Base-by-base conservation (phyloP, 1,284 basidiomycete genomes). In the Fomes fomentarius region DNA sequence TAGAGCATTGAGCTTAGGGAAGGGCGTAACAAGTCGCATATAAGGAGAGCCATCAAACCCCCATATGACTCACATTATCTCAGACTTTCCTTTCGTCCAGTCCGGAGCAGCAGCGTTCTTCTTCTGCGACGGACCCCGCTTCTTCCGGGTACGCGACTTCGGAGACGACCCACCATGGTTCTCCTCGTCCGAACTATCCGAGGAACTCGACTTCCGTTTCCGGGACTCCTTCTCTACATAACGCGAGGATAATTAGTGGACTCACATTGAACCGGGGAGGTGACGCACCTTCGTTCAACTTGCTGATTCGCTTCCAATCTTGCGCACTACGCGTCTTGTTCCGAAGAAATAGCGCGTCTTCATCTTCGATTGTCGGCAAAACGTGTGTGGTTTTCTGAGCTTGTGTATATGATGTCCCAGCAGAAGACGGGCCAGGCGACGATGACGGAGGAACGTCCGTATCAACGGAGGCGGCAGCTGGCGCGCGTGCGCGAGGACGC, bases 301-400 rank as follows among this genome's bases (percentile, higher is more conserved):
- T 71, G 28, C 82, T 77, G 40, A 89, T 66, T 50, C 76, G 76
- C 64, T 74, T 80, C 87, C 87, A 90, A 3, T 74, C 71, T 45
- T 78, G 72, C 8, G 74, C 67, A 2, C 80, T 80, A 48, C 83
- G 75, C 54, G 77, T 76, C 34, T 71, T 73, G 63, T 89, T 89
- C 44, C 79, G 77, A 60, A 88, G 78, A 62, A 91, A 91, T 65
- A 81, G 73, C 12, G 79, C 81, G 66, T 91, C 87, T 51, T 81
- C 81, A 50, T 87, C 82, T 15, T 77, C 67, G n/a, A 52, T 50
- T 21, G 42, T 56, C 43, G 34, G 47, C 28, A 33, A 51, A 28
- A 47, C 21, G 2, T 41, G 26, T 6, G 51, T 41, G n/a, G 64
- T 57, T 17, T 66, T 54, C 33, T 64, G 34, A n/a, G n/a, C n/a